Evolutionary conservation across 1,284 basidiomycete species (phyloP).

Genomic region (Ustilago trichophora): DNA sequence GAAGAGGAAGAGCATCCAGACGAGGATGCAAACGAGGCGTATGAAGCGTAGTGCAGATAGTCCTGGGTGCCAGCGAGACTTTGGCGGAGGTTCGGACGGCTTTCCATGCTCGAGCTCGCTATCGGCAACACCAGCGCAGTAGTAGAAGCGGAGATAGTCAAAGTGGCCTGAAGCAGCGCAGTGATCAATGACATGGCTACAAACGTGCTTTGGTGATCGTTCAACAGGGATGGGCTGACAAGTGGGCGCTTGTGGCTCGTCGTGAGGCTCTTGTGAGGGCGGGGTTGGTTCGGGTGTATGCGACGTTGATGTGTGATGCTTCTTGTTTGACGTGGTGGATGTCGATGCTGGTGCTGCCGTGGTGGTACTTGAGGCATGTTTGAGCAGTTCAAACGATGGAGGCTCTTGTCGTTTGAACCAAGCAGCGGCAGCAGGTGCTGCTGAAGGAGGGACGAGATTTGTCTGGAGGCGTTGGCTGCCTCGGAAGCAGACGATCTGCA

Average conservation of each 20-base stretch:
- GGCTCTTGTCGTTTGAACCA: constrained; percentile 12
- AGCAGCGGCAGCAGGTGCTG: not conserved
- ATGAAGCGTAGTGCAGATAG: constrained; percentile 30
- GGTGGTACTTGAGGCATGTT: constrained; percentile 4
- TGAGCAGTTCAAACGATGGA: not conserved
- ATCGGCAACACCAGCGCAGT: constrained; percentile 44
- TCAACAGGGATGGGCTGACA: constrained; percentile 48
- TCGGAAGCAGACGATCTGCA: constrained; percentile 47
- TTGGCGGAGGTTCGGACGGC: constrained; percentile 17
- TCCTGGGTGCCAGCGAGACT: constrained; percentile 20
- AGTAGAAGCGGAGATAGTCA: constrained; percentile 60
- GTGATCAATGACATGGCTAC: constrained; percentile 44
- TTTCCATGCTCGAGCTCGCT: constrained; percentile 13
- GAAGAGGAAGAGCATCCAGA: constrained; percentile 62
- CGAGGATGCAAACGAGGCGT: constrained; percentile 37
- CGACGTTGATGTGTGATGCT: constrained; percentile 1
- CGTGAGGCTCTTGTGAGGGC: constrained; percentile 4
- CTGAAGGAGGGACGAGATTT: constrained; percentile 9
- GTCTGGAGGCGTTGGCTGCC: constrained; percentile 25
- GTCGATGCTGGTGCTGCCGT: not conserved
- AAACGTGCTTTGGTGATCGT: constrained; percentile 32
- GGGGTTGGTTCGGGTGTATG: constrained; percentile 2
- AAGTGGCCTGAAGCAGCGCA: constrained; percentile 53
- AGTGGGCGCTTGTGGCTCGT: not conserved
- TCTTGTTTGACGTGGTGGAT: constrained; percentile 5